Evolutionary conservation across 148 eudicot species (phyloP).

Genomic region (Linanthus parryae): DNA sequence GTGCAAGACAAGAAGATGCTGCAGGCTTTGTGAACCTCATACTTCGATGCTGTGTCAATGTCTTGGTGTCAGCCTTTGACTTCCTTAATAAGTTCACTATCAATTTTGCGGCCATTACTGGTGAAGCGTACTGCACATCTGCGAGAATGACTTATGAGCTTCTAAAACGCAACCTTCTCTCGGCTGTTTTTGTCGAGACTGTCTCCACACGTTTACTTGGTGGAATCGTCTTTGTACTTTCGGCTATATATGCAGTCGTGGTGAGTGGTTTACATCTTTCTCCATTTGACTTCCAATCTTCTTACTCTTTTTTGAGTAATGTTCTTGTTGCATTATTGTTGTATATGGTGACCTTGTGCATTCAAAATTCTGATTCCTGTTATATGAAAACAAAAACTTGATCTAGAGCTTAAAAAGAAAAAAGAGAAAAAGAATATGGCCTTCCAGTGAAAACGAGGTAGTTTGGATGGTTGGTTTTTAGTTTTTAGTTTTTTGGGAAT

Average conservation of each 20-base stretch:
- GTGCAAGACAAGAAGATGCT: slow-evolving; percentile 65
- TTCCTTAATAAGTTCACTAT: slow-evolving; percentile 89
- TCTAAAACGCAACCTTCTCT: slow-evolving; percentile 83
- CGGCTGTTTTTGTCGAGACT: slow-evolving; percentile 88
- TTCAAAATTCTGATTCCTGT: no score
- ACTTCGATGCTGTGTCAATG: slow-evolving; percentile 67
- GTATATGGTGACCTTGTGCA: no score
- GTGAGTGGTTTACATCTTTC: slow-evolving; percentile 33
- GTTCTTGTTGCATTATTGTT: no score
- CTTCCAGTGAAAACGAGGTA: no score
- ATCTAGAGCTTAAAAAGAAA: no score
- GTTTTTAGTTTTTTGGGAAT: no score
- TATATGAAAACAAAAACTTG: no score
- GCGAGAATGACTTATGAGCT: slow-evolving; percentile 95
- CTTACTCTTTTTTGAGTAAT: no score
- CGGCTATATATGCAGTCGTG: slow-evolving; percentile 75
- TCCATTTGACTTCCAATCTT: not conserved
- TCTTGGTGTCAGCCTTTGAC: slow-evolving; percentile 55
- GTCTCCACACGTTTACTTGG: slow-evolving; percentile 79
- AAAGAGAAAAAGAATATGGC: no score
- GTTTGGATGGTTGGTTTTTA: no score
- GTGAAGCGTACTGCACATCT: slow-evolving; percentile 91
- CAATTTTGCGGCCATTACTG: slow-evolving; percentile 92
- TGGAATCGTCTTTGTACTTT: slow-evolving; percentile 70
- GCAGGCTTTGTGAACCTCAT: slow-evolving; percentile 59